These are phyloP conservation scores for Fusarium decemcellulare DNA, from an alignment of 2,329 filamentous ascomycete genomes.

Conservation along the genomic window DNA sequence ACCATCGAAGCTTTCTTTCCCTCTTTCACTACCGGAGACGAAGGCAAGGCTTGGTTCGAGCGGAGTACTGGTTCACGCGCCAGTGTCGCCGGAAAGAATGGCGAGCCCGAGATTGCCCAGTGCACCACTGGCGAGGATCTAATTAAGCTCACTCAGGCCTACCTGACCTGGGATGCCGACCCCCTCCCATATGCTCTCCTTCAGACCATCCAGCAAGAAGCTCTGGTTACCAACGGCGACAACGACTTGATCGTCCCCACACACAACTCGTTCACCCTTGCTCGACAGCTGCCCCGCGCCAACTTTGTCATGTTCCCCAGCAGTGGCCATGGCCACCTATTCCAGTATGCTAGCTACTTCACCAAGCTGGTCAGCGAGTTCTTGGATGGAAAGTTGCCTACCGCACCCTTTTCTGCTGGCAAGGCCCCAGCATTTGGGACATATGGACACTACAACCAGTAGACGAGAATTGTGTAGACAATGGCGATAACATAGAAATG, in stretches of 20 bases:
- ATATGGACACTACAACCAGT: not conserved
- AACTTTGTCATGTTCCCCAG: conserved; percentile 11
- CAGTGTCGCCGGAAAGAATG: not conserved
- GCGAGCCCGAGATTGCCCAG: conserved; percentile 3
- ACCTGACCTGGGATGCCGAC: conserved; percentile 9
- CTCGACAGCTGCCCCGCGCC: conserved; percentile 8
- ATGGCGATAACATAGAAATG: no score
- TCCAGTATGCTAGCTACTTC: conserved; percentile 10
- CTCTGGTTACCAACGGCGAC: conserved; percentile 5
- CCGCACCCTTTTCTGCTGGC: conserved; percentile 1
- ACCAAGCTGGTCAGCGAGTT: conserved; percentile 9
- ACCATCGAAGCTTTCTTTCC: conserved; percentile 1
- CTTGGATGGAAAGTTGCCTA: conserved; percentile 4
- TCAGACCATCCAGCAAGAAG: conserved; percentile 13
- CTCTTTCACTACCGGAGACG: not conserved
- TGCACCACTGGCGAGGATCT: conserved; percentile 6
- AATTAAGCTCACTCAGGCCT: conserved; percentile 8
- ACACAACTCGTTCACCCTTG: conserved; percentile 7
- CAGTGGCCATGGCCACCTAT: conserved; percentile 9
- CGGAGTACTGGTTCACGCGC: not conserved
- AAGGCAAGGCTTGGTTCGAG: not conserved
- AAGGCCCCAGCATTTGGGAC: not conserved
- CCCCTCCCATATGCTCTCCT: conserved; percentile 6
- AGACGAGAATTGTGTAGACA: not conserved
- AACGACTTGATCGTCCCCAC: conserved; percentile 12